Evolutionary conservation across 805 yeast genomes (phyloP).

Genomic region (Sporopachydermia lactativora): DNA sequence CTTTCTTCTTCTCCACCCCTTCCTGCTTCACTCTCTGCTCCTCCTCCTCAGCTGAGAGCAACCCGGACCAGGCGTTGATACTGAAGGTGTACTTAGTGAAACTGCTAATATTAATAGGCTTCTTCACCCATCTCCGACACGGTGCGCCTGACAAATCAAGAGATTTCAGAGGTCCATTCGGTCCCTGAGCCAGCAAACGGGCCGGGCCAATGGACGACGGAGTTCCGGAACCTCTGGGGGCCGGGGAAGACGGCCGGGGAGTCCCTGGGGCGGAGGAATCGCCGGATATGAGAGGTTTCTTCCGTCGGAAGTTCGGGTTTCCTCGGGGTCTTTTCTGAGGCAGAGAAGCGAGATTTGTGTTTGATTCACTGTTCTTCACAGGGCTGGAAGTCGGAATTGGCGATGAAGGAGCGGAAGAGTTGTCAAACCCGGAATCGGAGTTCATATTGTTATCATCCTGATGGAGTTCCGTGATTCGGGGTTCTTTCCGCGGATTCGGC

Average conservation of each 20-base stretch:
- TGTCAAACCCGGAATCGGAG: constrained; percentile 1
- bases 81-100: constrained; percentile 30
- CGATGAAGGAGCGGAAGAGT: background rate
- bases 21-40: background rate
- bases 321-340: background rate
- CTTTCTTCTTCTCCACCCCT: constrained; percentile 3
- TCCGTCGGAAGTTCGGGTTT: background rate
- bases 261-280: background rate
- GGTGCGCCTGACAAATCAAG: constrained; percentile 30
- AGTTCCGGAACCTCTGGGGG: background rate
- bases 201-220: background rate
- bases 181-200: background rate
- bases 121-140: constrained; percentile 30
- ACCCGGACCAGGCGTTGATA: constrained; percentile 27
- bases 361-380: too few relatives aligned
- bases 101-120: constrained; percentile 24
- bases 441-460: background rate
- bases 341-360: too few relatives aligned
- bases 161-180: constrained; percentile 9
- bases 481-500: background rate
- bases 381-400: background rate
- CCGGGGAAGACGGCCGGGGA: background rate
- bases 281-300: constrained; percentile 1
- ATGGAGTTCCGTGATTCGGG: background rate
- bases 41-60: constrained; percentile 3